These are phyloP conservation scores for Talaromyces funiculosus DNA, from an alignment of 2,329 filamentous ascomycete species.

Conservation along the genomic window DNA sequence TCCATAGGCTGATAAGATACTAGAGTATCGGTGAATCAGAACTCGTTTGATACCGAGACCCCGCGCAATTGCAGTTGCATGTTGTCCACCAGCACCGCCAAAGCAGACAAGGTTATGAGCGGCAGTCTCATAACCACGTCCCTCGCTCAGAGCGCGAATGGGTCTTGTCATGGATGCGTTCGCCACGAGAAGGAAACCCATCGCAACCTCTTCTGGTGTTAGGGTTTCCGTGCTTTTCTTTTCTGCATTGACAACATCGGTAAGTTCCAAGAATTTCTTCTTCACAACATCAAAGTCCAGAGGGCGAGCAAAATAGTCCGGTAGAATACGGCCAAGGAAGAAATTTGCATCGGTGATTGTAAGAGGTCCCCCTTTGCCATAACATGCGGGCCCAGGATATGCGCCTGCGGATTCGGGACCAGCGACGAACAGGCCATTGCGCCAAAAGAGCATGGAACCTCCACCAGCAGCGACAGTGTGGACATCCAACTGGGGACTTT, in stretches of 20 bases:
- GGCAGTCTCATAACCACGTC: constrained; percentile 22
- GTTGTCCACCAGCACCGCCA: constrained; percentile 33
- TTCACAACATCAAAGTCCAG: constrained; percentile 40
- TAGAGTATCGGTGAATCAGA: constrained; percentile 41
- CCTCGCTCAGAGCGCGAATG: constrained; percentile 23
- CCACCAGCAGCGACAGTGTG: constrained; percentile 90
- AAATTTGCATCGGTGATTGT: constrained; percentile 94
- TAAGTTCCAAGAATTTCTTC: constrained; percentile 40
- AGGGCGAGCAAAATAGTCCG: constrained; percentile 58
- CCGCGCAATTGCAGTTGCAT: constrained; percentile 40
- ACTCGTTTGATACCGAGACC: constrained; percentile 38
- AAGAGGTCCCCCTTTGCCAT: constrained; percentile 79
- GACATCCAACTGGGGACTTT: constrained; percentile 84
- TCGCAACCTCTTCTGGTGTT: constrained; percentile 22
- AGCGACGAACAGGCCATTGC: constrained; percentile 80
- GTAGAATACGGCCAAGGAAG: constrained; percentile 73
- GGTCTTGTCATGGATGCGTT: constrained; percentile 22
- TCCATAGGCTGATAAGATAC: constrained; percentile 42
- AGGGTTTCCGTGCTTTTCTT: constrained; percentile 23
- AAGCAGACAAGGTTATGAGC: constrained; percentile 27
- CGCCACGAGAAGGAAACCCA: constrained; percentile 22
- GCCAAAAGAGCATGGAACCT: constrained; percentile 63
- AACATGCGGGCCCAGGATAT: constrained; percentile 85
- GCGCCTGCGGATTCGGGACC: constrained; percentile 85
- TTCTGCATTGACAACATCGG: constrained; percentile 38